A percentile compares a stretch with the other conserved stretches of the same genome.
Evolutionary conservation across 23 red algal genomes (phyloP).

Genomic region (Cyanidiococcus yangmingshanensis): DNA sequence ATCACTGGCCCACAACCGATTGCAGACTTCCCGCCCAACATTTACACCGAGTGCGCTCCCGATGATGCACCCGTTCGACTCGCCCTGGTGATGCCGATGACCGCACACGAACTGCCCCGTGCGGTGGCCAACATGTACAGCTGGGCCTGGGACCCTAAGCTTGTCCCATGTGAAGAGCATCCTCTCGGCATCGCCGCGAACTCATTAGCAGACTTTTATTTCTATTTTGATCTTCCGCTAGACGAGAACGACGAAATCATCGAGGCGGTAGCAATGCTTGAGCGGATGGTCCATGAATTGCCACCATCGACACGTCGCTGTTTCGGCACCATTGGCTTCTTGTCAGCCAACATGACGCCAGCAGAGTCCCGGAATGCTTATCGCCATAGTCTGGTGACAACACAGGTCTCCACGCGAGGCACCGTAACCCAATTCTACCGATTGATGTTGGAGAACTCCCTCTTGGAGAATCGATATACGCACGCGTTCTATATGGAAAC

Average conservation of each 20-base stretch:
- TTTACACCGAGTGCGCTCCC: slow-evolving; percentile 15
- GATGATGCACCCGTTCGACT: slow-evolving; percentile 15
- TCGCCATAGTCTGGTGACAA: slow-evolving; percentile 31
- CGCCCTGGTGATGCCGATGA: slow-evolving; percentile 25
- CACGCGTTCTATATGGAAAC: slow-evolving; percentile 57
- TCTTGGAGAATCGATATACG: not conserved
- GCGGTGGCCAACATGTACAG: slow-evolving; percentile 6
- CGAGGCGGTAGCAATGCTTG: not conserved
- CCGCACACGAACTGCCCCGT: slow-evolving; percentile 1
- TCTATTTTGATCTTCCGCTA: slow-evolving; percentile 49
- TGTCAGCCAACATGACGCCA: slow-evolving; percentile 31
- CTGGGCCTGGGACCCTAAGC: not conserved
- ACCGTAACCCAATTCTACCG: slow-evolving; percentile 55
- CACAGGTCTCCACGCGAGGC: slow-evolving; percentile 46
- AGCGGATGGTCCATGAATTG: not conserved
- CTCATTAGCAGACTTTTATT: slow-evolving; percentile 27
- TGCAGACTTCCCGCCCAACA: not conserved
- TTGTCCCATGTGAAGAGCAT: slow-evolving; percentile 12
- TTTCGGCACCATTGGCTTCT: slow-evolving; percentile 34
- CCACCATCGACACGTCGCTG: slow-evolving; percentile 17
- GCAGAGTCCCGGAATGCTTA: slow-evolving; percentile 35
- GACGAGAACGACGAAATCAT: slow-evolving; percentile 5
- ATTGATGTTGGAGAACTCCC: slow-evolving; percentile 11
- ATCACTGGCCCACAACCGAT: not conserved
- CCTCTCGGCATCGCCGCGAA: not conserved